phyloP scores from a whole-genome alignment of 148 eudicot species.

The Vaccinium corymbosum region DNA sequence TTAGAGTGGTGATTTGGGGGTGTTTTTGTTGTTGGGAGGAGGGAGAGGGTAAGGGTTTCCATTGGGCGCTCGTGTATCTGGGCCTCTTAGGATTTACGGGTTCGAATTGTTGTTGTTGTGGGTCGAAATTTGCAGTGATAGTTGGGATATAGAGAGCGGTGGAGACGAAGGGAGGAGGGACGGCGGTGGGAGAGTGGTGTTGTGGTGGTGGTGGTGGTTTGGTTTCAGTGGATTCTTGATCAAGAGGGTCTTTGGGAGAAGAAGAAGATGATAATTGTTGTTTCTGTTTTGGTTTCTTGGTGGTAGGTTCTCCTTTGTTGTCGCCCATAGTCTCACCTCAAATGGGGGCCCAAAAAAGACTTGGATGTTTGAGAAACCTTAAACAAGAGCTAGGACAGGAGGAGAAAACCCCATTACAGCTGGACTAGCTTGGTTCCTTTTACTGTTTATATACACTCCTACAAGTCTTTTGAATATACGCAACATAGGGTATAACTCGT shows the following conservation, averaged over 20 bases:
- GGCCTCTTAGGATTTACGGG: conserved; percentile 31
- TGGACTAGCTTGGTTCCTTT: conserved; percentile 14
- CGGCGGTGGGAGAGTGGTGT: not conserved
- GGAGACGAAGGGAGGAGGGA: conserved; percentile 7
- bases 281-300: conserved; percentile 17
- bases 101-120: conserved; percentile 28
- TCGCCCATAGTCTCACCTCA: conserved; percentile 25
- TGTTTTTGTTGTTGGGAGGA: conserved; percentile 24
- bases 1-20: conserved; percentile 9
- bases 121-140: not conserved
- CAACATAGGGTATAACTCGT: no score
- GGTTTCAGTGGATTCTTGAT: conserved; percentile 23
- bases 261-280: conserved; percentile 28
- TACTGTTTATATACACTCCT: not conserved
- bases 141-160: conserved; percentile 13
- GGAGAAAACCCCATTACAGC: conserved; percentile 13
- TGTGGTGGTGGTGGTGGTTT: not conserved
- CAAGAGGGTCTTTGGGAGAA: conserved; percentile 23
- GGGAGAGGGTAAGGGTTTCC: conserved; percentile 39
- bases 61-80: conserved; percentile 39
- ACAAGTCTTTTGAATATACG: no score
- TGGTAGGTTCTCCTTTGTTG: conserved; percentile 29
- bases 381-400: conserved; percentile 11
- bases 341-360: conserved; percentile 20
- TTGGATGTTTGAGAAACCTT: conserved; percentile 7